phyloP scores from a whole-genome alignment of 2,329 filamentous ascomycete genomes.

The Calonectria naviculata region DNA sequence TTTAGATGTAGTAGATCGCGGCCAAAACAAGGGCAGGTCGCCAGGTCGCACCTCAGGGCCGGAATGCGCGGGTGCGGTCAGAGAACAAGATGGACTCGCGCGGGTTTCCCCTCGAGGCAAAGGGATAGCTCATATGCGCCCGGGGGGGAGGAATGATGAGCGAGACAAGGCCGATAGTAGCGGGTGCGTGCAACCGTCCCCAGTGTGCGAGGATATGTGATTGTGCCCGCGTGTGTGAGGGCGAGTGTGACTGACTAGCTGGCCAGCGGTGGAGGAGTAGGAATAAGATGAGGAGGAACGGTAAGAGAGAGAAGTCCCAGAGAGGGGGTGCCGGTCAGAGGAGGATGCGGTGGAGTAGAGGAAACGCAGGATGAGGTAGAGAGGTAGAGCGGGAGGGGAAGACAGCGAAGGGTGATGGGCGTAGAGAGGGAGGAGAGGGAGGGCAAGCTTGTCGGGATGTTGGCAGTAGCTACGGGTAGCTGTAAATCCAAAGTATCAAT shows the following conservation, averaged over 20 bases:
- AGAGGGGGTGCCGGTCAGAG: not conserved
- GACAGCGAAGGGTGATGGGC: not conserved
- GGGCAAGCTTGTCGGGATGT: not conserved
- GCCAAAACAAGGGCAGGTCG: slow-evolving; percentile 41
- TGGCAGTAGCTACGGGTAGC: not conserved
- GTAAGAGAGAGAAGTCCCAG: not conserved
- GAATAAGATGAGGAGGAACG: not conserved
- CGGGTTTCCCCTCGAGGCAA: slow-evolving; percentile 35
- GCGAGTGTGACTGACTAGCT: slow-evolving; percentile 5
- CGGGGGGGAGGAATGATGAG: slow-evolving; percentile 46
- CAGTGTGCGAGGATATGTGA: slow-evolving; percentile 16
- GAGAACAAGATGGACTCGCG: slow-evolving; percentile 27
- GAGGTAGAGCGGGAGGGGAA: not conserved
- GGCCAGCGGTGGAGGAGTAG: not conserved
- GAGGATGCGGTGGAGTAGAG: not conserved
- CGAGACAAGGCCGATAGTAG: slow-evolving; percentile 45
- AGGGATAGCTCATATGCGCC: slow-evolving; percentile 45
- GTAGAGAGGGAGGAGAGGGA: not conserved
- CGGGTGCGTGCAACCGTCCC: slow-evolving; percentile 17
- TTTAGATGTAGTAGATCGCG: slow-evolving; percentile 40
- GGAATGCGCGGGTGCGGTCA: slow-evolving; percentile 39
- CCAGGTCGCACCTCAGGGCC: slow-evolving; percentile 35
- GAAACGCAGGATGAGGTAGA: not conserved
- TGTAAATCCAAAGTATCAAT: not conserved
- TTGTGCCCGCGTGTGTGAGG: slow-evolving; percentile 6